phyloP scores from a whole-genome alignment of 441 rosid species.

The Adansonia madagascariensis region DNA sequence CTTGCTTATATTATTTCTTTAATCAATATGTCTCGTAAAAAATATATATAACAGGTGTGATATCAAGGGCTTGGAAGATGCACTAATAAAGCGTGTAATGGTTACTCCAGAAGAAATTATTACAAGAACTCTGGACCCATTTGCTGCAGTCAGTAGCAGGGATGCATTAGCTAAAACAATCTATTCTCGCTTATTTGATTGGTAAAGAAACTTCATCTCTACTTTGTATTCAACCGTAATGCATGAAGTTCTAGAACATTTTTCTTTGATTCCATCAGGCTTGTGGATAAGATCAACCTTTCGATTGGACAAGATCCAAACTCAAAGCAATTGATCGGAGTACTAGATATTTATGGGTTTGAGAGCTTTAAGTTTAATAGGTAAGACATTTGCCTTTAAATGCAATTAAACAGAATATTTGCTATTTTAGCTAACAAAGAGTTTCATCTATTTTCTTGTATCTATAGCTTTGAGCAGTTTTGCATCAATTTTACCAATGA shows the following conservation, averaged over 20 bases:
- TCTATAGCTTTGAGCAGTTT: conserved; percentile 71
- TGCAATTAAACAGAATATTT: conserved; percentile 20
- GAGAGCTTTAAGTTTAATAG: conserved; percentile 79
- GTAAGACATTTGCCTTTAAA: conserved; percentile 40
- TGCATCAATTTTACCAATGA: conserved; percentile 82
- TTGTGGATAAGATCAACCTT: conserved; percentile 72
- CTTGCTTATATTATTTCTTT: background rate
- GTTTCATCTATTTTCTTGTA: background rate
- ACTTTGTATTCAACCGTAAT: conserved; percentile 19
- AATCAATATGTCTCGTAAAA: background rate
- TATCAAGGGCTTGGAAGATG: conserved; percentile 69
- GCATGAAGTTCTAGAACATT: conserved; percentile 22
- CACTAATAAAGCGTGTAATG: conserved; percentile 76
- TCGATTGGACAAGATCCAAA: conserved; percentile 85
- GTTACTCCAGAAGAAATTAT: conserved; percentile 85
- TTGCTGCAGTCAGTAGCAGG: conserved; percentile 64
- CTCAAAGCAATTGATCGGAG: conserved; percentile 72
- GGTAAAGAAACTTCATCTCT: conserved; percentile 41
- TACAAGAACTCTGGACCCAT: conserved; percentile 67
- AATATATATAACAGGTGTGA: conserved; percentile 51
- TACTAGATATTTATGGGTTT: conserved; percentile 81
- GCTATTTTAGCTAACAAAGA: conserved; percentile 21
- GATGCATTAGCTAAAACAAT: conserved; percentile 76
- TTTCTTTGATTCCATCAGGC: conserved; percentile 45
- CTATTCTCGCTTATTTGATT: conserved; percentile 79